phyloP scores from a whole-genome alignment of 768 basidiomycete species.

The Russula emetica region DNA sequence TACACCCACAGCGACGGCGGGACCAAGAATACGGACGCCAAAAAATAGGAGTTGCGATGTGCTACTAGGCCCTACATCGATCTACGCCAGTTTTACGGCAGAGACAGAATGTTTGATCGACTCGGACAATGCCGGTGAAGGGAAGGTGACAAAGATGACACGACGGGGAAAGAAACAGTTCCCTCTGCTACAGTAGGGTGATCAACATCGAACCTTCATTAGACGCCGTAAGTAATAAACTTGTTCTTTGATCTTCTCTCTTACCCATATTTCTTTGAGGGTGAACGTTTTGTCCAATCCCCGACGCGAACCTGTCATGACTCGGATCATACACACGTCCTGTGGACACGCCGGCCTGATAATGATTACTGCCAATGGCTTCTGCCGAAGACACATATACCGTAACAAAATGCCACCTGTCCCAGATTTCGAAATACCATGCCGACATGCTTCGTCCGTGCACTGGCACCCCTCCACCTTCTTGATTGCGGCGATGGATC shows the following conservation, averaged over 20 bases:
- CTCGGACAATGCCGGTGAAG: constrained; percentile 17
- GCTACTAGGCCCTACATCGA: background rate
- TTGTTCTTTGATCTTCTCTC: background rate
- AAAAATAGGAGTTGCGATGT: background rate
- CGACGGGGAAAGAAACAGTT: background rate
- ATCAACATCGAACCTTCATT: constrained; percentile 16
- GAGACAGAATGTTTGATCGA: constrained; percentile 4
- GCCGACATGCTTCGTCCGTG: constrained; percentile 17
- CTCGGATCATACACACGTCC: background rate
- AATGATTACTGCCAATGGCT: background rate
- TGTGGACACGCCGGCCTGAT: background rate
- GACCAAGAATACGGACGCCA: background rate
- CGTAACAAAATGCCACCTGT: constrained; percentile 24
- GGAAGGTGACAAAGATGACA: constrained; percentile 14
- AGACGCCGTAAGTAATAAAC: background rate
- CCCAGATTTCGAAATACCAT: constrained; percentile 26
- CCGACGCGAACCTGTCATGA: too few species aligned
- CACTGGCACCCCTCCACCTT: constrained; percentile 2
- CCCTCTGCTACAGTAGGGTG: background rate
- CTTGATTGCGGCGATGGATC: constrained; percentile 11
- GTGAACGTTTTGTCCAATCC: background rate
- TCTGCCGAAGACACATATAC: constrained; percentile 10
- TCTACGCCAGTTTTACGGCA: background rate
- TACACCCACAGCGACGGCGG: background rate
- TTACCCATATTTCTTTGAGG: background rate